phyloP scores from a whole-genome alignment of 2,329 filamentous ascomycete species.

The Fusarium subglutinans region DNA sequence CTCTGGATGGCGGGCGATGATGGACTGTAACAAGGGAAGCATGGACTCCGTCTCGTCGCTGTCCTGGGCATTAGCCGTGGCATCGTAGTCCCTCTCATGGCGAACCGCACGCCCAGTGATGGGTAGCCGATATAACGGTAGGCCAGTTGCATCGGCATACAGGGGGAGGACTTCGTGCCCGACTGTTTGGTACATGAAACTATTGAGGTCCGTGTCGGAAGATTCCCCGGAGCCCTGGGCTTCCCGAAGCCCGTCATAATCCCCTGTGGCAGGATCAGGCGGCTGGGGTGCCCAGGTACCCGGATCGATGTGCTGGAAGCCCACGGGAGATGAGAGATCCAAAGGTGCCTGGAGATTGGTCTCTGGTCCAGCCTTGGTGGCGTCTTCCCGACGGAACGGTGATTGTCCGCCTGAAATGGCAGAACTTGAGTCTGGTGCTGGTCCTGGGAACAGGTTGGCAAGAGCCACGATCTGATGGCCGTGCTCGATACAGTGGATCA shows the following conservation, averaged over 20 bases:
- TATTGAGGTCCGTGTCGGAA: conserved; percentile 74
- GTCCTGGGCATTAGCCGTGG: conserved; percentile 35
- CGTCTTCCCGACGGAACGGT: conserved; percentile 19
- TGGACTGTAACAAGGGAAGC: conserved; percentile 73
- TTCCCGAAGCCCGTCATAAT: conserved; percentile 9
- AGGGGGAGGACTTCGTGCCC: conserved; percentile 88
- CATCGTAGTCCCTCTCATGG: conserved; percentile 74
- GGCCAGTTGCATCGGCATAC: conserved; percentile 78
- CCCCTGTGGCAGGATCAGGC: background rate
- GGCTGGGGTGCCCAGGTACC: conserved; percentile 29
- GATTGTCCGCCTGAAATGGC: conserved; percentile 12
- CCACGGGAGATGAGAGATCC: conserved; percentile 24
- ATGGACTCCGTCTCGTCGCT: conserved; percentile 91
- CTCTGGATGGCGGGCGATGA: conserved; percentile 76
- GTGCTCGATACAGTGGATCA: conserved; percentile 88
- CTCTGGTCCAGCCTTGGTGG: conserved; percentile 13
- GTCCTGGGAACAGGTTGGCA: conserved; percentile 78
- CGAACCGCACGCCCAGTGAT: conserved; percentile 79
- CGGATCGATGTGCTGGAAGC: conserved; percentile 38
- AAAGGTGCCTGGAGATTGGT: background rate
- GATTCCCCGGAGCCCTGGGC: conserved; percentile 16
- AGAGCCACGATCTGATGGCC: conserved; percentile 87
- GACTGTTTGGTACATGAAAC: conserved; percentile 99
- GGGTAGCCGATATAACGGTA: conserved; percentile 84
- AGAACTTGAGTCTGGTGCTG: conserved; percentile 10